These are phyloP conservation scores for Aspergillus bertholletiae DNA, from an alignment of 495 filamentous ascomycete species.

Conservation along the genomic window DNA sequence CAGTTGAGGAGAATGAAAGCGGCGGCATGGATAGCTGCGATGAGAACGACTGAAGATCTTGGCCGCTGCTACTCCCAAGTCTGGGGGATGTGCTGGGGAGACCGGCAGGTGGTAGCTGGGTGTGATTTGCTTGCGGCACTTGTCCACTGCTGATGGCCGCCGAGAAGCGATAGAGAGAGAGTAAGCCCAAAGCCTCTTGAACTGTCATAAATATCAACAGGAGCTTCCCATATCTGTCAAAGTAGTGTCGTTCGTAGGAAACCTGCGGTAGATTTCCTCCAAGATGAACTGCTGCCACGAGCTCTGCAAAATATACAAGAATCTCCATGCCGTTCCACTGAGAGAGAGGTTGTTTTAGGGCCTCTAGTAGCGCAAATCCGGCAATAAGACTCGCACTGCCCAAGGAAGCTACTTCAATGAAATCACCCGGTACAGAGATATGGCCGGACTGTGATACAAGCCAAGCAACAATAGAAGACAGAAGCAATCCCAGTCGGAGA, in stretches of 20 bases:
- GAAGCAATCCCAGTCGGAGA: conserved; percentile 32
- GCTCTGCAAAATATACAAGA: conserved; percentile 40
- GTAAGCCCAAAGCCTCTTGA: conserved; percentile 33
- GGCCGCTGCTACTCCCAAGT: conserved; percentile 13
- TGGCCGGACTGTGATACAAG: conserved; percentile 29
- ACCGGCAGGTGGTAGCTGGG: background rate
- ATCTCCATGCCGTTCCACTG: conserved; percentile 45
- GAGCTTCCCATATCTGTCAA: conserved; percentile 40
- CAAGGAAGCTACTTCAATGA: conserved; percentile 39
- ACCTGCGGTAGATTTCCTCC: conserved; percentile 35
- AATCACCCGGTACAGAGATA: conserved; percentile 33
- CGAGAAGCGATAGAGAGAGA: conserved; percentile 21
- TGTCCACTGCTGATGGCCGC: conserved; percentile 1
- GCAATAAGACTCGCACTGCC: conserved; percentile 40
- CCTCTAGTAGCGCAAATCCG: conserved; percentile 38
- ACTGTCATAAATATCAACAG: conserved; percentile 40
- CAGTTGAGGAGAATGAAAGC: conserved; percentile 32
- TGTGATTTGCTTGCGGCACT: conserved; percentile 1
- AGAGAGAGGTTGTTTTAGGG: conserved; percentile 31
- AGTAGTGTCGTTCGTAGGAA: conserved; percentile 33
- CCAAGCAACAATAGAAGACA: conserved; percentile 32
- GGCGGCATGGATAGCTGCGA: conserved; percentile 21
- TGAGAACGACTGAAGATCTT: conserved; percentile 17
- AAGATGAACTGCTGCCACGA: conserved; percentile 35
- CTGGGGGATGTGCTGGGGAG: conserved; percentile 2